Base-by-base conservation (phyloP, 306 rosid species). In the Abrus pulchellus region DNA sequence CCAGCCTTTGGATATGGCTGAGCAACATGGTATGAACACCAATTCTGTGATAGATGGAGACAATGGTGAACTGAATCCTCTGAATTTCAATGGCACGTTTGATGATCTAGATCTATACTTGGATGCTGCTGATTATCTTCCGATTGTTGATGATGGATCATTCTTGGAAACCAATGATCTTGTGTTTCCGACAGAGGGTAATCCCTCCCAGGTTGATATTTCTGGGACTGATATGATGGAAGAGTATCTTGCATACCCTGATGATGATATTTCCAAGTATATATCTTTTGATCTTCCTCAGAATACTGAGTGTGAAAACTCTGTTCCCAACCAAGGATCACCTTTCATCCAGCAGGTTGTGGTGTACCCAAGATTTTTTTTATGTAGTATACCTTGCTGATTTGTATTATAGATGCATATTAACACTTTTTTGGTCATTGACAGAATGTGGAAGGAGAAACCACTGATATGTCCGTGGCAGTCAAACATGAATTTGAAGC, bases 81-180 rank as follows among this genome's bases (percentile, higher is more conserved):
- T 68, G 20, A 60, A 68, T 68, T 66, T 78, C 69, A 49, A 75
- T 71, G 76, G 67, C 54, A 3, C 67, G 1, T 13, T 29, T 48
- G 83, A 52, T 55, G 79, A 75, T 55, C 20, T 45, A 7, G 92
- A 87, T 27, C 43, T 60, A 30, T 85, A 48, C 81, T 66, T 82
- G 20, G 83, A 87, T 74, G 74, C 87, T 64, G 1, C 47, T 57
- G 87, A 80, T 34, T 43, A 61, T 82, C 79, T 33, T 70, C 76
- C 75, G 13, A 43, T 55, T 40, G 80, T 61, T 74, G 91, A 84
- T 72, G 93, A 83, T 55, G 91, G 80, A 34, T 86, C 84, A 60
- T 89, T 70, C 80, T 68, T 95, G 49, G 98, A 93, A 83, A 68
- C 94, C n/a, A 80, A 93, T 78, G 98, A 95, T 74, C 88, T 91